These are phyloP conservation scores for Clonostachys chloroleuca DNA, from an alignment of 2,329 filamentous ascomycete genomes.

Conservation along the genomic window DNA sequence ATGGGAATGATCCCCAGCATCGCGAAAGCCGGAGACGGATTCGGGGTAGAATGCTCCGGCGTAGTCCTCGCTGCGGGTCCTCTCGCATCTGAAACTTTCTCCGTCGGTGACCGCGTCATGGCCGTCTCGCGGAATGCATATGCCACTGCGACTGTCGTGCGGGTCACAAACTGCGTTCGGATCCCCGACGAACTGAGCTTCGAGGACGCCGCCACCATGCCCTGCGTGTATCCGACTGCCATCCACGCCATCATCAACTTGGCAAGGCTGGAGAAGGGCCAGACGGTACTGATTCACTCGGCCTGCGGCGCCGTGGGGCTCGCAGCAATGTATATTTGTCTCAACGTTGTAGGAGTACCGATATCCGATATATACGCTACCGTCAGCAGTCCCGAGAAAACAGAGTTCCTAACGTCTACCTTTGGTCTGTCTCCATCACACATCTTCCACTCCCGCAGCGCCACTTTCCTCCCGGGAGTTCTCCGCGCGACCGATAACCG, in stretches of 20 bases:
- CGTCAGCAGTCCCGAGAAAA: constrained; percentile 17
- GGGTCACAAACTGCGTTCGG: background rate
- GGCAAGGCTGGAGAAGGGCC: constrained; percentile 19
- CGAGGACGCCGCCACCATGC: constrained; percentile 16
- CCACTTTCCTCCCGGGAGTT: constrained; percentile 18
- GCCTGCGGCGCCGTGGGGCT: constrained; percentile 18
- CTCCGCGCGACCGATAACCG: constrained; percentile 13
- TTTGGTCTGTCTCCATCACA: constrained; percentile 20
- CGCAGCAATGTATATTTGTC: constrained; percentile 13
- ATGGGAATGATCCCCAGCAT: constrained; percentile 20
- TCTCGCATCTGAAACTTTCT: constrained; percentile 6
- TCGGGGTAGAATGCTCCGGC: constrained; percentile 28
- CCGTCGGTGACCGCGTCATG: constrained; percentile 10
- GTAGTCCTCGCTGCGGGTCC: constrained; percentile 9
- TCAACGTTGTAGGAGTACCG: constrained; percentile 1
- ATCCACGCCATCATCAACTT: constrained; percentile 6
- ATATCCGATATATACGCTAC: constrained; percentile 17
- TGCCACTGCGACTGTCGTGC: constrained; percentile 8
- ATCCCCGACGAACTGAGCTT: constrained; percentile 4
- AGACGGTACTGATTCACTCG: constrained; percentile 19
- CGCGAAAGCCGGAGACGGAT: background rate
- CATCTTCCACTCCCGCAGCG: constrained; percentile 15
- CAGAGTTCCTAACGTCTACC: constrained; percentile 11
- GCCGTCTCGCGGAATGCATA: constrained; percentile 11
- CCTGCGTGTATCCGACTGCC: constrained; percentile 3